Evolutionary conservation across 2,329 filamentous ascomycete species (phyloP).

Genomic region (Botrytis medusae): DNA sequence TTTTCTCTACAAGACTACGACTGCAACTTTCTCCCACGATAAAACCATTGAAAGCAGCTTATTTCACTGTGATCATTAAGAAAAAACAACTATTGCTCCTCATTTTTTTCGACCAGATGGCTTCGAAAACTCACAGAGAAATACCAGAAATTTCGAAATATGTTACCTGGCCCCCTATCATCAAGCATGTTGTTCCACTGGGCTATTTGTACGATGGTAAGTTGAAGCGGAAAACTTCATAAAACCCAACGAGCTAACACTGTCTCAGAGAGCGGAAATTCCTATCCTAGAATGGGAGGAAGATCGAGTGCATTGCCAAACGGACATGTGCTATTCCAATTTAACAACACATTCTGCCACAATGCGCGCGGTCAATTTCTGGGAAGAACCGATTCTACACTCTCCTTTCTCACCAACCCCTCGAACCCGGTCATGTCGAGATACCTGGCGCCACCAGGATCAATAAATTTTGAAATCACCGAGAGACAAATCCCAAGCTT

Average conservation of each 20-base stretch:
- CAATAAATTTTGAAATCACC: constrained; percentile 12
- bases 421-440: constrained; percentile 23
- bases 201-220: constrained; percentile 28
- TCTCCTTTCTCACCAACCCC: constrained; percentile 9
- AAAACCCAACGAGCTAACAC: constrained; percentile 12
- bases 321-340: constrained; percentile 28
- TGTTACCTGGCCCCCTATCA: constrained; percentile 19
- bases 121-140: not conserved
- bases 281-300: constrained; percentile 29
- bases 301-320: constrained; percentile 25
- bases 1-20: not conserved
- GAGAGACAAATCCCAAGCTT: constrained; percentile 20
- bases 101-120: not conserved
- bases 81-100: not conserved
- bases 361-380: constrained; percentile 22
- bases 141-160: constrained; percentile 2
- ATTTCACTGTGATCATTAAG: not conserved
- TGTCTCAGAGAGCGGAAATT: constrained; percentile 24
- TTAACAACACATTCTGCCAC: constrained; percentile 32
- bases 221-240: not conserved
- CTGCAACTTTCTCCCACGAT: not conserved
- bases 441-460: constrained; percentile 19
- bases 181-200: constrained; percentile 21
- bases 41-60: not conserved
- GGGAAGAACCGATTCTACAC: constrained; percentile 24